These are phyloP conservation scores for Medicago lupulina DNA, from an alignment of 306 rosid genomes.

Conservation along the genomic window DNA sequence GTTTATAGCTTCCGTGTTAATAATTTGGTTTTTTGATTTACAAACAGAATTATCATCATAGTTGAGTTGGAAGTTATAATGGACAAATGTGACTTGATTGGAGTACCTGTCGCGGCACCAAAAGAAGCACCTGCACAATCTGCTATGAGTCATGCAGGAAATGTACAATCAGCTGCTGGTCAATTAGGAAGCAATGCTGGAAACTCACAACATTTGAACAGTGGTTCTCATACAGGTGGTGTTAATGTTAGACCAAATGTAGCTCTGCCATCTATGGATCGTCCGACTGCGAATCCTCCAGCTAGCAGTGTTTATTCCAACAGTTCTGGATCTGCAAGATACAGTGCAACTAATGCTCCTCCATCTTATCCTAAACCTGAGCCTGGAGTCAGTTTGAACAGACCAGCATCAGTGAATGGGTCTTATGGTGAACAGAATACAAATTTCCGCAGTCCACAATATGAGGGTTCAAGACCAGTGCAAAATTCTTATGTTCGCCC, in stretches of 20 bases:
- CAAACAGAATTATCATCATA: constrained; percentile 76
- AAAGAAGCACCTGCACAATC: constrained; percentile 40
- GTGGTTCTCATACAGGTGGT: constrained; percentile 45
- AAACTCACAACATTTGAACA: constrained; percentile 47
- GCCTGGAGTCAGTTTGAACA: constrained; percentile 44
- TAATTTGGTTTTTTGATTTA: constrained; percentile 23
- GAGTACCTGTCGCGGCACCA: constrained; percentile 56
- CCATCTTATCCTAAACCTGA: constrained; percentile 48
- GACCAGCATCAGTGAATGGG: constrained; percentile 48
- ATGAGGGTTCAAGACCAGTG: constrained; percentile 55
- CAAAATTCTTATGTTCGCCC: constrained; percentile 52
- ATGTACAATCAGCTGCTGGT: constrained; percentile 34
- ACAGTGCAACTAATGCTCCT: constrained; percentile 49
- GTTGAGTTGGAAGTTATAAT: constrained; percentile 66
- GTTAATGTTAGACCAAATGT: constrained; percentile 46
- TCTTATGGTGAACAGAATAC: constrained; percentile 64
- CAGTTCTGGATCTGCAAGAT: constrained; percentile 53
- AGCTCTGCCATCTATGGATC: constrained; percentile 48
- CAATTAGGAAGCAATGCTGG: constrained; percentile 50
- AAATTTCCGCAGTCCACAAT: constrained; percentile 51
- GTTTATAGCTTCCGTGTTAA: not conserved
- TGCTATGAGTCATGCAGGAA: not conserved
- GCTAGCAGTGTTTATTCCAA: constrained; percentile 46
- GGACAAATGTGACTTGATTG: constrained; percentile 67
- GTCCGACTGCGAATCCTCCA: constrained; percentile 51